Conservation (phyloP, 176 grass and related monocot species). For the Pharus latifolius region DNA sequence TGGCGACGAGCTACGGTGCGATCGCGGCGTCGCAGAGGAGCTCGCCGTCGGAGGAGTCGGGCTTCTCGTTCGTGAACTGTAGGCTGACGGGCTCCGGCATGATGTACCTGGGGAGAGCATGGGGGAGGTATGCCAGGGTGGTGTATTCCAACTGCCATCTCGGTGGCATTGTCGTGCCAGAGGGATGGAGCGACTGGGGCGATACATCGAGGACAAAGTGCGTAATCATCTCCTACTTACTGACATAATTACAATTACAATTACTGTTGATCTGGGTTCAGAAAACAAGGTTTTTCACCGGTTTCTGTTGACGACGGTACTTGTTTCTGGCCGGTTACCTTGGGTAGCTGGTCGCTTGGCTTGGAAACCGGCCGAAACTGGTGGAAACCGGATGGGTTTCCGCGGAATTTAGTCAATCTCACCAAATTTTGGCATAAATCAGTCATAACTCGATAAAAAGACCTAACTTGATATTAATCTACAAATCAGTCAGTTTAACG, state of each 20-base stretch:
- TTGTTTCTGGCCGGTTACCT: too few species aligned
- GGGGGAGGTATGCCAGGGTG: conserved; percentile 68
- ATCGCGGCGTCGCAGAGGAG: conserved; percentile 91
- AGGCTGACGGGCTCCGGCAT: conserved; percentile 70
- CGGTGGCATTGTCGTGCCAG: conserved; percentile 62
- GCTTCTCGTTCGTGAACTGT: conserved; percentile 84
- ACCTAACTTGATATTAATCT: too few species aligned
- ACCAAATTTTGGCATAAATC: too few species aligned
- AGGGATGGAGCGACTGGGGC: conserved; percentile 90
- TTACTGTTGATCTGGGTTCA: too few species aligned
- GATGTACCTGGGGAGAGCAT: conserved; percentile 75
- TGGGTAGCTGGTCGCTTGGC: background rate
- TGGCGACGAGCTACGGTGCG: conserved; percentile 75
- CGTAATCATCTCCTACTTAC: background rate
- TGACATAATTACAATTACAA: background rate
- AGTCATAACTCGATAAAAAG: too few species aligned
- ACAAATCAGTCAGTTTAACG: too few species aligned
- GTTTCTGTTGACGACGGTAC: too few species aligned
- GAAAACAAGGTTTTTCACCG: too few species aligned
- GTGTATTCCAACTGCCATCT: conserved; percentile 78
- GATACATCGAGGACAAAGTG: conserved; percentile 71
- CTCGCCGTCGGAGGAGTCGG: conserved; percentile 57
- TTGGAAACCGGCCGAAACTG: too few species aligned
- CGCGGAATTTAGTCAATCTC: too few species aligned
- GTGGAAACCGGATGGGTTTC: too few species aligned